Evolutionary conservation across 2,329 filamentous ascomycete species (phyloP).

Genomic region (Calonectria pseudoreteaudii): DNA sequence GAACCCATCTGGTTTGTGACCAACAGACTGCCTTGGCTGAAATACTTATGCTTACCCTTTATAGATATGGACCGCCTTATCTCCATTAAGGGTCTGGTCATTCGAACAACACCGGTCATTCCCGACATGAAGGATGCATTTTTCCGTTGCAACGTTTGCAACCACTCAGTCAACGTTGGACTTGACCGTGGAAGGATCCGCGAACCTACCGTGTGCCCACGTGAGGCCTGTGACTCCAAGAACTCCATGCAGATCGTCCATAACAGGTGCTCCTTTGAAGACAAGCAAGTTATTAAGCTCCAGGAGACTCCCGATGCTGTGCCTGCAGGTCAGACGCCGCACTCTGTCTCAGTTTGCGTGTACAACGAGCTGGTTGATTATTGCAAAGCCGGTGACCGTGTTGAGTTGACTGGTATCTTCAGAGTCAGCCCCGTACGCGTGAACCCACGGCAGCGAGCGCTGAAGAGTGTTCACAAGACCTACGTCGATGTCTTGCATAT

Average conservation of each 20-base stretch:
- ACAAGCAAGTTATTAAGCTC: slow-evolving; percentile 98
- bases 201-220: slow-evolving; percentile 91
- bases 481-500: slow-evolving; percentile 96
- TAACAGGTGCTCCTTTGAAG: slow-evolving; percentile 93
- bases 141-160: slow-evolving; percentile 94
- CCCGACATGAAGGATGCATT: slow-evolving; percentile 99
- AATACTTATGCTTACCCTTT: slow-evolving; percentile 23
- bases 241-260: slow-evolving; percentile 99
- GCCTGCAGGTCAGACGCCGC: slow-evolving; percentile 94
- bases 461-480: slow-evolving; percentile 98
- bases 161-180: slow-evolving; percentile 89
- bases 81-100: slow-evolving; percentile 94
- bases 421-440: slow-evolving; percentile 92
- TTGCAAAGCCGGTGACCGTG: slow-evolving; percentile 96
- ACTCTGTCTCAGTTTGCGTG: slow-evolving; percentile 94
- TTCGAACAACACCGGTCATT: slow-evolving; percentile 94
- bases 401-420: slow-evolving; percentile 97
- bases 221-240: slow-evolving; percentile 81
- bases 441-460: slow-evolving; percentile 90
- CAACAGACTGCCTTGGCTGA: not conserved
- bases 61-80: slow-evolving; percentile 95
- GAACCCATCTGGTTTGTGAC: slow-evolving; percentile 77
- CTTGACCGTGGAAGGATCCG: slow-evolving; percentile 97
- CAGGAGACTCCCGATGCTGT: slow-evolving; percentile 97
- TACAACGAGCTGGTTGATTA: slow-evolving; percentile 98